phyloP scores from a whole-genome alignment of 139 green algal species.

The Coelastrella sp. region DNA sequence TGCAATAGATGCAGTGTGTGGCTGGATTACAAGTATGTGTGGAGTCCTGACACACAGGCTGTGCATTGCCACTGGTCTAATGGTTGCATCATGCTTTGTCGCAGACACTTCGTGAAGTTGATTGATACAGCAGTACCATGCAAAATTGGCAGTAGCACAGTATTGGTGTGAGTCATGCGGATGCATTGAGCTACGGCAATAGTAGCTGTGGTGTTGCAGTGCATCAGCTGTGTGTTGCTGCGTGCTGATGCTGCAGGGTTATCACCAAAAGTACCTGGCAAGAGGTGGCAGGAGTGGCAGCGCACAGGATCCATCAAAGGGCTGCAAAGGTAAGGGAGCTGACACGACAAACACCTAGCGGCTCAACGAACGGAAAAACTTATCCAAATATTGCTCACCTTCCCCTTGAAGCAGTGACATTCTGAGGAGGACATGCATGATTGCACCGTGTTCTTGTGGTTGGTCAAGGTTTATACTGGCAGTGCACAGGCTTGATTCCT shows the following conservation, averaged over 20 bases:
- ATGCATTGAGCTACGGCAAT: not conserved
- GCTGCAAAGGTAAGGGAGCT: conserved; percentile 55
- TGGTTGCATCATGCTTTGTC: not conserved
- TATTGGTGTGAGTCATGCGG: not conserved
- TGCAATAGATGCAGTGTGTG: not conserved
- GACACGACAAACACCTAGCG: not conserved
- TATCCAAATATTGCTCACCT: no score
- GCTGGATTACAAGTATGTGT: not conserved
- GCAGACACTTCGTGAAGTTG: not conserved
- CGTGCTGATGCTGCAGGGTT: conserved; percentile 27
- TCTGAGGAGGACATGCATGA: no score
- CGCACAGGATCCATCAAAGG: conserved; percentile 76
- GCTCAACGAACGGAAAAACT: not conserved
- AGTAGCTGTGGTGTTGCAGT: not conserved
- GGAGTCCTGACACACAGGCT: not conserved
- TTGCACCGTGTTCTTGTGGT: no score
- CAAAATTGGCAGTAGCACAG: not conserved
- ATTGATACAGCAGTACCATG: no score
- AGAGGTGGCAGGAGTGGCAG: conserved; percentile 73
- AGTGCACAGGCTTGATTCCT: no score
- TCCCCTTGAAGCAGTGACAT: no score
- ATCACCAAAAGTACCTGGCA: conserved; percentile 78
- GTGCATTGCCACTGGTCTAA: not conserved
- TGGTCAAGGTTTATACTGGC: no score
- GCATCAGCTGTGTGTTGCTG: no score